Base-by-base conservation (phyloP, 1,139 yeast species). In the Geotrichum restrictum region DNA sequence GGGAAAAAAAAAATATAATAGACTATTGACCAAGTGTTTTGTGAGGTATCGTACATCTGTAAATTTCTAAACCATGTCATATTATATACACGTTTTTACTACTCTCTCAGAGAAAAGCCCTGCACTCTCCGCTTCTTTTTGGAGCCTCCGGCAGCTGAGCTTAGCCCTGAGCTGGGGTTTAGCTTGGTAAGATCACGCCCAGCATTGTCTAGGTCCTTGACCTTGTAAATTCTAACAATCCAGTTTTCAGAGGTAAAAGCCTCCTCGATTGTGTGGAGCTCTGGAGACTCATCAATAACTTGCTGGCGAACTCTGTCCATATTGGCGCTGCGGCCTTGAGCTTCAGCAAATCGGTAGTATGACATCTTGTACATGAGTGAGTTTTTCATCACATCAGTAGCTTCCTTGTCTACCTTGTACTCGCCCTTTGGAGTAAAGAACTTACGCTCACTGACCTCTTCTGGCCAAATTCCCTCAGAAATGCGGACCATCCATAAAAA, bases 401-500 rank as follows among this genome's bases (percentile, higher is more conserved):
- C 98, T 34, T 75, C 75, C 54, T 77, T 80, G 68, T 93, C 98
- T 54, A 93, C 85, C 64, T 82, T 82, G 70, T 89, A 94, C 69
- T 89, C 97, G 55, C 98, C 97, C 53, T 79, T 73, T 8, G 82
- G 80, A 22, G 94, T 86, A 76, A 89, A 94, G 73, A 74, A 94
- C 60, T 83, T 80, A 59, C 95, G 76, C 72, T 94, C 98, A 61
- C 75, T 80, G 53, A 94, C 82, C 67, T 93, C 98, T 34, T 93
- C 98, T 0, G 99, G 99, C 99, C 99, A 94, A 58, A 94, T 88
- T 56, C 98, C 98, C 71, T 93, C 96, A n/a, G 97, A 81, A 61
- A 94, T 94, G 70, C 98, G 82, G 44, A 94, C 91, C 99, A 94
- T 94, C 99, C 99, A 94, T 65, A 94, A 73, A 73, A 89, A 94